Conservation (phyloP, 495 filamentous ascomycete genomes). For the Hypoxylon lienhwacheense region DNA sequence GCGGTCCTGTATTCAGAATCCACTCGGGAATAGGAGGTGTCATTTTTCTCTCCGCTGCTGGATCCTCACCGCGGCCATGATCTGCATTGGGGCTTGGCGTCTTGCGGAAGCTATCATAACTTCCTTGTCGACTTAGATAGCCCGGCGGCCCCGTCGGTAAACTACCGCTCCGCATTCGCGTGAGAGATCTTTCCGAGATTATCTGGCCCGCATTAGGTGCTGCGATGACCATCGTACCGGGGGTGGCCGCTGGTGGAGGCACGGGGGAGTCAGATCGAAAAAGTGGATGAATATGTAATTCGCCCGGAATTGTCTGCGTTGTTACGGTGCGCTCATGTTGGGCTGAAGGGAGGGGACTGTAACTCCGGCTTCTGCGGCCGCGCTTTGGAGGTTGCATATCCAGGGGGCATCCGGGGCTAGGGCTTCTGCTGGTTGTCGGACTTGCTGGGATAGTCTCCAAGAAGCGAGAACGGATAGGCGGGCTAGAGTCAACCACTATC, state of each 20-base stretch:
- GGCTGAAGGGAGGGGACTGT: slow-evolving; percentile 44
- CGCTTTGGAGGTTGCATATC: slow-evolving; percentile 48
- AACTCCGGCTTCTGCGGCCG: slow-evolving; percentile 47
- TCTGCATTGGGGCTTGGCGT: slow-evolving; percentile 34
- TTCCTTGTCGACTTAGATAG: slow-evolving; percentile 53
- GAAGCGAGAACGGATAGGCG: slow-evolving; percentile 48
- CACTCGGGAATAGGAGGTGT: slow-evolving; percentile 63
- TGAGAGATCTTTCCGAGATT: slow-evolving; percentile 62
- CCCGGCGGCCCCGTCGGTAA: slow-evolving; percentile 57
- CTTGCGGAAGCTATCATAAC: slow-evolving; percentile 51
- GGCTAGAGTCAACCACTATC: slow-evolving; percentile 52
- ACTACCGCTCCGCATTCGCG: slow-evolving; percentile 68
- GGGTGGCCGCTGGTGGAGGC: slow-evolving; percentile 66
- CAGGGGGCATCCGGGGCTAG: slow-evolving; percentile 50
- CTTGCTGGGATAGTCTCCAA: slow-evolving; percentile 65
- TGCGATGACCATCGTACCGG: slow-evolving; percentile 70
- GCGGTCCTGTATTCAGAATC: slow-evolving; percentile 53
- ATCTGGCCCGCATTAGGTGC: slow-evolving; percentile 69
- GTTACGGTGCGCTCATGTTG: slow-evolving; percentile 42
- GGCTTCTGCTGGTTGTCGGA: slow-evolving; percentile 53
- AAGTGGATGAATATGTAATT: slow-evolving; percentile 82
- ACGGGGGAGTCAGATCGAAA: slow-evolving; percentile 75
- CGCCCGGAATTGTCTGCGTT: slow-evolving; percentile 49
- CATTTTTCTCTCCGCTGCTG: slow-evolving; percentile 49
- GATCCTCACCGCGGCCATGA: slow-evolving; percentile 25